These are phyloP conservation scores for Cinnamomum chago DNA, from an alignment of 164 flowering plant genomes.

Conservation along the genomic window DNA sequence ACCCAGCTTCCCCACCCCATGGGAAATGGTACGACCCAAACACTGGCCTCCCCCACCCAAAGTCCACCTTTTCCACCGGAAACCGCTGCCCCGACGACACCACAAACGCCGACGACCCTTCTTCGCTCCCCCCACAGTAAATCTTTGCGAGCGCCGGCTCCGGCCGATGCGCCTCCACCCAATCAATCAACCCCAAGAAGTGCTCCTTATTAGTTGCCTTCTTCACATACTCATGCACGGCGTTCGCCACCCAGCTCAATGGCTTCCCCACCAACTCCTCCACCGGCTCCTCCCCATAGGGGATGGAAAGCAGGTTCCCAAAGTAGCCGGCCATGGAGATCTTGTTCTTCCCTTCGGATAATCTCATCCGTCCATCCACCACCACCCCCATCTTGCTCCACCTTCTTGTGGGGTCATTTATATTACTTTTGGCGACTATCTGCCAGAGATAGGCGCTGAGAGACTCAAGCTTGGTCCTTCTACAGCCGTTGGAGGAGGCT, in stretches of 20 bases:
- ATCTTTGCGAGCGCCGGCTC: constrained; percentile 23
- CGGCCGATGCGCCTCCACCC: constrained; percentile 33
- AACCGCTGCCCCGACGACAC: constrained; percentile 35
- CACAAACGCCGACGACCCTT: constrained; percentile 29
- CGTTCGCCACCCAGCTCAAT: constrained; percentile 24
- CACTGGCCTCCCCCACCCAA: constrained; percentile 35
- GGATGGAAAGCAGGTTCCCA: constrained; percentile 38
- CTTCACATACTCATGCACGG: constrained; percentile 16
- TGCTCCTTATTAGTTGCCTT: constrained; percentile 24
- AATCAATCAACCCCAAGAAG: constrained; percentile 32
- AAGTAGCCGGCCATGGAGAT: constrained; percentile 22
- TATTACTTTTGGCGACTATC: not conserved
- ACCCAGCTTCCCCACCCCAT: constrained; percentile 33
- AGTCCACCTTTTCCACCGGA: constrained; percentile 26
- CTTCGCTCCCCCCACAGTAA: constrained; percentile 21
- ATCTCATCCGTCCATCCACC: constrained; percentile 17
- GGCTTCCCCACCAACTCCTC: constrained; percentile 19
- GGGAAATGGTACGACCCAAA: constrained; percentile 38
- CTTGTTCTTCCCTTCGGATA: constrained; percentile 4
- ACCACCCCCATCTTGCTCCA: constrained; percentile 16
- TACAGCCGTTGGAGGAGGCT: not conserved
- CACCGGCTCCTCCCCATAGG: constrained; percentile 14
- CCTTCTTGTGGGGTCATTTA: not conserved
- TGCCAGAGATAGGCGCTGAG: constrained; percentile 18
- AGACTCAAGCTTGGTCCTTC: constrained; percentile 13